Conservation (phyloP, 306 rosid genomes). For the Abrus pulchellus region DNA sequence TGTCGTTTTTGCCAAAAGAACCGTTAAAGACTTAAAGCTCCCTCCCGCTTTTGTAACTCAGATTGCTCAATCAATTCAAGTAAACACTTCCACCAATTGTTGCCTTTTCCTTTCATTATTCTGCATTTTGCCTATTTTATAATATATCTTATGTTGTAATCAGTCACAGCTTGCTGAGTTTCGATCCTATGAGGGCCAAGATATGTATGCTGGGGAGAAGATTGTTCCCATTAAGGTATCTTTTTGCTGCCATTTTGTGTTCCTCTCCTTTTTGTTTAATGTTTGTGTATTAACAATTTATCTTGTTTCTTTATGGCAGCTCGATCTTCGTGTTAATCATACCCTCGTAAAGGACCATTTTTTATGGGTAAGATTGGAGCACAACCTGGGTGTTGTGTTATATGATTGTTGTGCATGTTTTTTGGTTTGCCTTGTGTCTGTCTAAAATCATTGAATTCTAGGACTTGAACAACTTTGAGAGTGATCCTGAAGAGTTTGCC, state of each 20-base stretch:
- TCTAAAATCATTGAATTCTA: constrained; percentile 49
- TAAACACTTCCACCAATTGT: constrained; percentile 40
- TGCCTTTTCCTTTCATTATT: background rate
- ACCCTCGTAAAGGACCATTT: constrained; percentile 91
- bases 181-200: constrained; percentile 86
- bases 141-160: constrained; percentile 22
- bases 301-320: constrained; percentile 58
- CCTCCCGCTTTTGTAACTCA: constrained; percentile 82
- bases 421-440: constrained; percentile 30
- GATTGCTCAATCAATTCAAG: constrained; percentile 88
- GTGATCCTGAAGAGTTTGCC: constrained; percentile 97
- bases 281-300: background rate
- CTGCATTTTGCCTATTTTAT: background rate
- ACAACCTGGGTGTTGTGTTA: background rate
- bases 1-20: constrained; percentile 76
- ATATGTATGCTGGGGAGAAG: constrained; percentile 89
- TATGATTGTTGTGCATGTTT: constrained; percentile 16
- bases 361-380: constrained; percentile 80
- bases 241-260: background rate
- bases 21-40: constrained; percentile 85
- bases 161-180: constrained; percentile 86
- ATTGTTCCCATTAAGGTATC: constrained; percentile 87
- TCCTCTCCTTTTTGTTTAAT: background rate
- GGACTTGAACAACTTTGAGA: constrained; percentile 96
- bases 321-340: constrained; percentile 93